Evolutionary conservation across 352 stramenopile species (phyloP), one percentile per base, ranked within the genome.

Genomic region (Globisporangium okanoganense): DNA sequence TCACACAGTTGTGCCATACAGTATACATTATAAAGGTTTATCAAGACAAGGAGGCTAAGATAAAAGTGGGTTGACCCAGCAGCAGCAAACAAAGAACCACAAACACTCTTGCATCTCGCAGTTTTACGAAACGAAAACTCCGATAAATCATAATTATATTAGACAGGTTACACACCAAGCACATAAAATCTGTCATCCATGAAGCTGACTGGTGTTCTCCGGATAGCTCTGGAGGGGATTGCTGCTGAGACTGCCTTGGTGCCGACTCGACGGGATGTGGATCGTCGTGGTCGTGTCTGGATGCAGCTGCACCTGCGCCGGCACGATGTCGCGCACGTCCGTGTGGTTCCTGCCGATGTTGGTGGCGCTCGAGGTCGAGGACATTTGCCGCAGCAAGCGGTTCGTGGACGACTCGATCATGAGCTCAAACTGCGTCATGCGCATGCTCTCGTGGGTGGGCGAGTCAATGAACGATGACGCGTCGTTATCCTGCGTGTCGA

Each of bases 381-480:
- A 65, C 48, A 65, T 52, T 33, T 65, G 59, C 29, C 59, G 49
- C 59, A 65, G 35, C 35, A 65, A 43, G n/a, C 59, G 59, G 43
- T 58, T 51, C 29, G 49, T 52, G n/a, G 59, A 65, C 20, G 65
- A 74, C 58, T 74, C 70, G 20, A 75, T 62, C 56, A 85, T 75
- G 27, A 85, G 64, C 56, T 82, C 74, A 44, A 79, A 88, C 38
- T 74, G 74, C 45, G 69, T 65, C 58, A 54, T 64, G 8, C 48
- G 65, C 57, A 65, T 65, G 18, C 67, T 56, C 61, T 73, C 60
- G 24, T 75, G 53, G 20, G 41, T 64, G 18, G 61, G 72, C 12
- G 72, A 72, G 3, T 57, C 70, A 10, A 73, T 51, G 44, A 62
- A 72, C 41, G 60, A 67, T 5, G 68, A 78, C 18, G 63, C 72